Conservation (phyloP, 1,284 basidiomycete species). For the Austroboletus niveus region DNA sequence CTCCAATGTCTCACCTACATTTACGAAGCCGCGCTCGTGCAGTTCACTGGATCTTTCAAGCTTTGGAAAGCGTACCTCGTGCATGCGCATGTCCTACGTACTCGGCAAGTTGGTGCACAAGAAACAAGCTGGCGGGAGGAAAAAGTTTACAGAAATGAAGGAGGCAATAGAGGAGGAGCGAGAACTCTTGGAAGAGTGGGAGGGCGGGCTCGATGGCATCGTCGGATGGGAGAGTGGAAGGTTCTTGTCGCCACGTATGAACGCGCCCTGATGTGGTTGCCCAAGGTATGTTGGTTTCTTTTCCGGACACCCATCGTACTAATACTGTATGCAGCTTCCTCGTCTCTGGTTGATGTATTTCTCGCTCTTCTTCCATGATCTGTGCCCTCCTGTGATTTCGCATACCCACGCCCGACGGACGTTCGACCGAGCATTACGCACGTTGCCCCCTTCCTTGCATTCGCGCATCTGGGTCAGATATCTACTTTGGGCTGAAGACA, state of each 20-base stretch:
- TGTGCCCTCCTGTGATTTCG: conserved; percentile 82
- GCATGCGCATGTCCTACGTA: conserved; percentile 81
- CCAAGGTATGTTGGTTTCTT: conserved; percentile 57
- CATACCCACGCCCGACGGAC: conserved; percentile 91
- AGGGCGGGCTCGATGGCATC: conserved; percentile 80
- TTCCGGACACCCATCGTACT: conserved; percentile 1
- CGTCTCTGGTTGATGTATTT: conserved; percentile 94
- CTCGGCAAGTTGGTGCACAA: conserved; percentile 72
- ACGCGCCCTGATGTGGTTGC: conserved; percentile 91
- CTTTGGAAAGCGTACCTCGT: conserved; percentile 93
- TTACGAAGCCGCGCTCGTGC: conserved; percentile 87
- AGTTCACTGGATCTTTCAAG: conserved; percentile 91
- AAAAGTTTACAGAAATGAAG: conserved; percentile 86
- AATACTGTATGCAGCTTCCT: conserved; percentile 65
- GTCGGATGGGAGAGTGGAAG: conserved; percentile 95
- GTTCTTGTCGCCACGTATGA: conserved; percentile 87
- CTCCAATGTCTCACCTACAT: conserved; percentile 86
- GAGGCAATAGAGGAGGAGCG: conserved; percentile 84
- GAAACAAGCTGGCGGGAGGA: conserved; percentile 80
- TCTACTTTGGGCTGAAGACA: conserved; percentile 89
- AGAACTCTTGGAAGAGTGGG: conserved; percentile 78
- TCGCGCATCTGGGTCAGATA: conserved; percentile 92
- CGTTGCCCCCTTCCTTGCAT: conserved; percentile 93
- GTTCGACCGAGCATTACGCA: conserved; percentile 93
- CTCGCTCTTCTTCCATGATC: conserved; percentile 86